Conservation (phyloP, 1,284 basidiomycete genomes). For the Ganoderma meredithae region DNA sequence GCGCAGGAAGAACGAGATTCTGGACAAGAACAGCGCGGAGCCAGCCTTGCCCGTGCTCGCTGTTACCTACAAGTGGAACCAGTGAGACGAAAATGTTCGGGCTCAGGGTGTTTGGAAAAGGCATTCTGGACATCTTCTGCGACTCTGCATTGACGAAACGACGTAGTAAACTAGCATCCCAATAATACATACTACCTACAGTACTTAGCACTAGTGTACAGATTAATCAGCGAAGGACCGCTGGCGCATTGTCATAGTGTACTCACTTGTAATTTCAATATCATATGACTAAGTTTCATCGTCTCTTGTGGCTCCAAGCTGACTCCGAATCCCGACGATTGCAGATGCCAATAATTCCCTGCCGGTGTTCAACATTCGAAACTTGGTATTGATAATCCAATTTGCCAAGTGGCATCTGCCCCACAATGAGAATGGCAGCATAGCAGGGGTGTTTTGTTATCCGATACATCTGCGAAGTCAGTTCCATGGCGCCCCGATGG, state of each 20-base stretch:
- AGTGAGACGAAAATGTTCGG: neutral
- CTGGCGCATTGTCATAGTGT: neutral
- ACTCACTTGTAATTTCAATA: neutral
- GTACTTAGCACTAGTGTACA: neutral
- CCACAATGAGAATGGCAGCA: neutral
- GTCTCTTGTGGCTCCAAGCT: neutral
- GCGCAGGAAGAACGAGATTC: slow-evolving; percentile 2
- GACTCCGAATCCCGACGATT: neutral
- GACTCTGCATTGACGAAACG: neutral
- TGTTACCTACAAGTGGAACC: neutral
- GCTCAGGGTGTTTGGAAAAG: neutral
- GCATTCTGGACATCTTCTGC: neutral
- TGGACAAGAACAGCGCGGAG: neutral
- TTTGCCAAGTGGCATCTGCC: neutral
- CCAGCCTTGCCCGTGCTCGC: neutral
- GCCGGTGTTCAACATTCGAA: neutral
- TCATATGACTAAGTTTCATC: neutral
- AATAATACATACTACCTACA: neutral
- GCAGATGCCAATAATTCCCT: neutral
- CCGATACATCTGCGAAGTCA: neutral
- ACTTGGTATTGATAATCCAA: neutral
- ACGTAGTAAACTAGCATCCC: neutral
- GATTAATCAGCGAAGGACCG: neutral
- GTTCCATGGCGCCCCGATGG: neutral
- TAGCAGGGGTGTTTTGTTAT: neutral